A percentile compares a stretch with the other conserved stretches of the same genome.
phyloP scores from a whole-genome alignment of 495 filamentous ascomycete species.

The Xylaria scruposa region DNA sequence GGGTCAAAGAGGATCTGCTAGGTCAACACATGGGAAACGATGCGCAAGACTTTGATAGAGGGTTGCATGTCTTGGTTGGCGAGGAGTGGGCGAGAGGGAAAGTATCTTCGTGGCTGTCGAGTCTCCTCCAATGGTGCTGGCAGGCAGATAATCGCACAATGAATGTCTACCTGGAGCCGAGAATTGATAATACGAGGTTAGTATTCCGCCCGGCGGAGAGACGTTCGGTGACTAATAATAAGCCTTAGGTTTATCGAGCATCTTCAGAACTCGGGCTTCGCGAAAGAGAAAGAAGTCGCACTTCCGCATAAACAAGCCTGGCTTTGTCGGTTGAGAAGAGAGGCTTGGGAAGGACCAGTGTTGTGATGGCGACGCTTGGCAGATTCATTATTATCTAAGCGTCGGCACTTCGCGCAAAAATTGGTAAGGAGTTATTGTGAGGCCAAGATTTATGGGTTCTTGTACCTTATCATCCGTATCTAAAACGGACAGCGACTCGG shows the following conservation, averaged over 20 bases:
- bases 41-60: constrained; percentile 82
- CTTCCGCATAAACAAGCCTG: constrained; percentile 95
- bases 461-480: background rate
- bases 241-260: constrained; percentile 76
- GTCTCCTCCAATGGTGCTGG: constrained; percentile 84
- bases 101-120: constrained; percentile 77
- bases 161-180: constrained; percentile 82
- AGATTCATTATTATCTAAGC: background rate
- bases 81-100: constrained; percentile 91
- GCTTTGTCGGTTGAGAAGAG: constrained; percentile 80
- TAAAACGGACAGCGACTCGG: background rate
- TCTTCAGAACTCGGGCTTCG: constrained; percentile 76
- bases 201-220: constrained; percentile 35
- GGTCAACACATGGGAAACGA: constrained; percentile 66
- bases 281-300: constrained; percentile 84
- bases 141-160: constrained; percentile 81
- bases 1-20: constrained; percentile 91
- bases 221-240: constrained; percentile 10
- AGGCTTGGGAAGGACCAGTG: constrained; percentile 82
- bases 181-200: constrained; percentile 90
- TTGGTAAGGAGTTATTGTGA: background rate
- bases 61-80: constrained; percentile 86
- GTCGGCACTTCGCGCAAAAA: constrained; percentile 4
- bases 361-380: constrained; percentile 48
- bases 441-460: background rate